phyloP scores from a whole-genome alignment of 768 basidiomycete species.

The Exidia glandulosa region DNA sequence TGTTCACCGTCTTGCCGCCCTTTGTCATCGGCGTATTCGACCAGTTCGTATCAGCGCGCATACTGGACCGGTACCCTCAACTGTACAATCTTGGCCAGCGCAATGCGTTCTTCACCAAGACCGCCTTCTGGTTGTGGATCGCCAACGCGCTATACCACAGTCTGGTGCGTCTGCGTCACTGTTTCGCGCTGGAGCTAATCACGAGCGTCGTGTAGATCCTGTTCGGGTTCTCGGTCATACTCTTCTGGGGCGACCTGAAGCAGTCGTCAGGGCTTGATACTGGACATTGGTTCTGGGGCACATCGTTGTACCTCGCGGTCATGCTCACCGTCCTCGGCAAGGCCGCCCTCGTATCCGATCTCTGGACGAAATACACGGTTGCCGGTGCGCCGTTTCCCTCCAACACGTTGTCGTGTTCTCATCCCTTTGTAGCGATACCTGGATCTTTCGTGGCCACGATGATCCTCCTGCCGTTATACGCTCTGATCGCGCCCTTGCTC shows the following conservation, averaged over 20 bases:
- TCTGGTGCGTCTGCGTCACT: conserved; percentile 55
- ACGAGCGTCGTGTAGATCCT: no score
- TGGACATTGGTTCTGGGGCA: conserved; percentile 99
- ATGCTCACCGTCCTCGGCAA: conserved; percentile 93
- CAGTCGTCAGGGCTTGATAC: conserved; percentile 69
- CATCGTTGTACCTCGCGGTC: conserved; percentile 86
- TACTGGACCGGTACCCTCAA: conserved; percentile 95
- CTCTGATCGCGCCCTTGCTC: conserved; percentile 70
- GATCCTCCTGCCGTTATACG: conserved; percentile 86
- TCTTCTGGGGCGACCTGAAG: conserved; percentile 91
- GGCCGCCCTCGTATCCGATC: conserved; percentile 94
- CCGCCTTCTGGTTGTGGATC: conserved; percentile 87
- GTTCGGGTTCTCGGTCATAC: conserved; percentile 76
- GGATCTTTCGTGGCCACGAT: conserved; percentile 97
- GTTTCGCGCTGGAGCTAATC: no score
- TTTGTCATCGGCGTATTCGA: conserved; percentile 97
- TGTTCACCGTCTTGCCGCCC: conserved; percentile 93
- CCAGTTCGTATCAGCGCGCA: conserved; percentile 94
- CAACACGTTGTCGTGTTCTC: conserved; percentile 98
- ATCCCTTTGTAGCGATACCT: conserved; percentile 85
- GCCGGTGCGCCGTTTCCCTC: no score
- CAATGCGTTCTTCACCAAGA: conserved; percentile 88
- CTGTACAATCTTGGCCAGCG: conserved; percentile 88
- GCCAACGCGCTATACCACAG: conserved; percentile 85
- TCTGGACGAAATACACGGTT: no score